These are phyloP conservation scores for Aspergillus olivimuriae DNA, from an alignment of 495 filamentous ascomycete species.

Conservation along the genomic window DNA sequence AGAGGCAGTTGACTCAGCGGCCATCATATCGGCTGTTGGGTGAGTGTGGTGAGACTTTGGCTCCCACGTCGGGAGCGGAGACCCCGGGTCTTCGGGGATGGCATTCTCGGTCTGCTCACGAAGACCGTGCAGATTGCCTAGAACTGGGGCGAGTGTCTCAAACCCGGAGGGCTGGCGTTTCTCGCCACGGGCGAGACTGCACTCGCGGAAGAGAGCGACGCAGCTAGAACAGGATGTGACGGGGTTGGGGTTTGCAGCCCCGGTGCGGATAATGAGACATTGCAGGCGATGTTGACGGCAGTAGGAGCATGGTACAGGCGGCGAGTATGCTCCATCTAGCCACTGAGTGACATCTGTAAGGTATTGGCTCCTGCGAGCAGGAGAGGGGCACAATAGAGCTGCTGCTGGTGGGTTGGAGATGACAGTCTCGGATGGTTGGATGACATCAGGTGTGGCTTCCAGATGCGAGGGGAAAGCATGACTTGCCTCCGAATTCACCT, in stretches of 20 bases:
- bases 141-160: slow-evolving; percentile 38
- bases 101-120: slow-evolving; percentile 27
- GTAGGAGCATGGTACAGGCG: slow-evolving; percentile 34
- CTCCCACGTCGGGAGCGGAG: too few species aligned
- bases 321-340: slow-evolving; percentile 38
- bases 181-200: slow-evolving; percentile 53
- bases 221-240: slow-evolving; percentile 67
- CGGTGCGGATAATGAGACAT: slow-evolving; percentile 41
- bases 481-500: too few species aligned
- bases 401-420: neutral
- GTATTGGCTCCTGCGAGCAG: neutral
- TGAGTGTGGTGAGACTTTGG: too few species aligned
- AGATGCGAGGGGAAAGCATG: too few species aligned
- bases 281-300: slow-evolving; percentile 38
- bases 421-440: neutral
- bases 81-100: neutral
- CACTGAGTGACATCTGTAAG: slow-evolving; percentile 31
- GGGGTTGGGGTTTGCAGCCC: slow-evolving; percentile 44
- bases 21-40: too few species aligned
- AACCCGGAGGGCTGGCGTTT: slow-evolving; percentile 40
- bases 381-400: neutral
- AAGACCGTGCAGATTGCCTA: slow-evolving; percentile 36
- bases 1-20: neutral
- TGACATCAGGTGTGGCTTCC: too few species aligned
- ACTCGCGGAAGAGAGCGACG: slow-evolving; percentile 64